Base-by-base conservation (phyloP, 2,329 filamentous ascomycete species). In the Apiospora koreana region DNA sequence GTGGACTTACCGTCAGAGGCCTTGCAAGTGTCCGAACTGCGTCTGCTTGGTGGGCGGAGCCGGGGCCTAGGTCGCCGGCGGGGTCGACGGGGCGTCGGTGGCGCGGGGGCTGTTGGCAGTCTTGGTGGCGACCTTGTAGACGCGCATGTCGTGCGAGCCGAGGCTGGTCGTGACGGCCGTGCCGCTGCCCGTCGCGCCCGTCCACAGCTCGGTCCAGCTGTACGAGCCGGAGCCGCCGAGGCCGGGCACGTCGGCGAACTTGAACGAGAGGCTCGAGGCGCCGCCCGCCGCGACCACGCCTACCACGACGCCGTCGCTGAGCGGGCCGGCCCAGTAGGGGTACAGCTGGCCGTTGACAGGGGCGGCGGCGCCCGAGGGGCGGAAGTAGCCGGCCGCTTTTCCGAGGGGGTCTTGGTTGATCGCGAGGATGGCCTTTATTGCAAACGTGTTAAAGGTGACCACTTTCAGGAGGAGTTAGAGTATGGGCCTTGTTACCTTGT, bases 231-330 rank as follows among this genome's bases (percentile, higher is more conserved):
- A 78, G 43, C 66, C 66, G 0, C 80, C 79, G 3, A 79, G 73
- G 8, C 83, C 84, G n/a, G 79, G 80, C 6, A 81, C 76, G n/a
- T 80, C 72, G 68, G 83, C 80, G 71, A 86, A 85, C 70, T 83
- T 82, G 73, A 85, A 84, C 0, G 78, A 79, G 35, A 85, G 77
- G n/a, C 81, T 80, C 14, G 81, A 78, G 67, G 77, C 79, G 69
- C 81, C 82, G 66, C 76, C 80, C 14, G 82, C 73, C 0, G 84
- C 81, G 1, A 76, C 75, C 5, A 86, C 73, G n/a, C 79, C 80
- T 23, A 81, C 76, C 1, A 77, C 76, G 1, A 78, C 75, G 25
- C 83, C 80, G 14, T 79, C 79, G 42, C 76, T 78, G 8, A 76
- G 80, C 72, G 70, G 78, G 67, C 70, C 83, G 76, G 69, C 83